These are phyloP conservation scores for Hamamelis virginiana DNA, from an alignment of 164 flowering plant genomes.

Conservation along the genomic window DNA sequence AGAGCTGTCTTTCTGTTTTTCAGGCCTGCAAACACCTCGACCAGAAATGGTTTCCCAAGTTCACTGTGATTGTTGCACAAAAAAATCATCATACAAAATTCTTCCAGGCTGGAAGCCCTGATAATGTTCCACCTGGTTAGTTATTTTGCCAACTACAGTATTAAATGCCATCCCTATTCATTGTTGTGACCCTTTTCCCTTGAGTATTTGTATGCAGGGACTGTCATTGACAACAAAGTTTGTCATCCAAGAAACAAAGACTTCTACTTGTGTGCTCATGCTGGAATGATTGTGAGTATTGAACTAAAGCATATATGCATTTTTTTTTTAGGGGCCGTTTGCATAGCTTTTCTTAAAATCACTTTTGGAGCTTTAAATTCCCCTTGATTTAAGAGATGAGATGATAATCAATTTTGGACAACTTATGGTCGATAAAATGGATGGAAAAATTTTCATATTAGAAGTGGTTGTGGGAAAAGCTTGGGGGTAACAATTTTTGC, in stretches of 20 bases:
- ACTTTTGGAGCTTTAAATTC: too few species aligned
- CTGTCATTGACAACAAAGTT: slow-evolving; percentile 35
- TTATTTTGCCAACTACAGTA: too few species aligned
- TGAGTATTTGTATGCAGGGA: slow-evolving; percentile 31
- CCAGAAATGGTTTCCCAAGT: slow-evolving; percentile 39
- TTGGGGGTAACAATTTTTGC: too few species aligned
- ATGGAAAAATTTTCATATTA: too few species aligned
- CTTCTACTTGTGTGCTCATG: slow-evolving; percentile 50
- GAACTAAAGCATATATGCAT: background rate
- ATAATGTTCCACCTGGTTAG: slow-evolving; percentile 47
- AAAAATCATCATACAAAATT: slow-evolving; percentile 48
- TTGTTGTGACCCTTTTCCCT: background rate
- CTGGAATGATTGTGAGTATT: slow-evolving; percentile 48
- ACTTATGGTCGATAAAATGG: too few species aligned
- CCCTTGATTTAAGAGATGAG: too few species aligned
- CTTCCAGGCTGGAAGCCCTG: slow-evolving; percentile 35
- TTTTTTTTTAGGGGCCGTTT: background rate
- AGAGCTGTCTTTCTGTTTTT: background rate
- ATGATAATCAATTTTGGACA: too few species aligned
- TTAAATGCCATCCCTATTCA: background rate
- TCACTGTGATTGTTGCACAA: slow-evolving; percentile 36
- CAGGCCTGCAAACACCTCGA: slow-evolving; percentile 44
- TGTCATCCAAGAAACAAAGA: slow-evolving; percentile 50
- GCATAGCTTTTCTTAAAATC: too few species aligned
- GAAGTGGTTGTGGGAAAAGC: too few species aligned